phyloP scores from a whole-genome alignment of 75 land plant genomes.

The Isoetes taiwanensis region DNA sequence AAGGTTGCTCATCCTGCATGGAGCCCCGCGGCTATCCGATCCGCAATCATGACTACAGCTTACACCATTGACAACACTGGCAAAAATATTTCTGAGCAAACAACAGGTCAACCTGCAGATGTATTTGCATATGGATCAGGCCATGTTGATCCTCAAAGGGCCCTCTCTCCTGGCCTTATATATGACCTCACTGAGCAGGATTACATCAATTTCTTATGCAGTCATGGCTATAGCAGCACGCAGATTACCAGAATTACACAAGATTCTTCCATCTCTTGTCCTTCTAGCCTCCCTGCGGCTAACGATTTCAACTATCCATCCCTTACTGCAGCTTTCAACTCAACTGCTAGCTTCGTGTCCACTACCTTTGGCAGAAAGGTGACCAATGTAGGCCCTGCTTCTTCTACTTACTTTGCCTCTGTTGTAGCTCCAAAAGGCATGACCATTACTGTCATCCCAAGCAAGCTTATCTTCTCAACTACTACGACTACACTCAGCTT shows the following conservation, averaged over 20 bases:
- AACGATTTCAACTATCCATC: conserved; percentile 78
- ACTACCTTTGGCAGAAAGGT: conserved; percentile 48
- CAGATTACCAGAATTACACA: too few species aligned
- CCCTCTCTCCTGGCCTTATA: background rate
- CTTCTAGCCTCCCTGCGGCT: too few species aligned
- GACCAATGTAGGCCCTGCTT: conserved; percentile 62
- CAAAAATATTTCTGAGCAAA: background rate
- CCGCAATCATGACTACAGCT: conserved; percentile 40
- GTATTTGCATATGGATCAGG: background rate
- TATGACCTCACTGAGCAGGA: background rate
- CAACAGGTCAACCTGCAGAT: background rate
- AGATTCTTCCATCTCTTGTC: too few species aligned
- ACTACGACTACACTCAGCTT: conserved; percentile 37
- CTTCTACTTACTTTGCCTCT: conserved; percentile 30
- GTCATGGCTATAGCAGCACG: background rate
- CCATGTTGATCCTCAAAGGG: background rate
- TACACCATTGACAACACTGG: too few species aligned
- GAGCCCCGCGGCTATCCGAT: too few species aligned
- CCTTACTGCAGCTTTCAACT: conserved; percentile 42
- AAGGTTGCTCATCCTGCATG: conserved; percentile 34
- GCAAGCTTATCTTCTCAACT: conserved; percentile 28
- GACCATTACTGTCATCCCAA: conserved; percentile 42
- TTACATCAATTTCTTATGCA: background rate
- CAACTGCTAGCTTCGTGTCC: conserved; percentile 11
- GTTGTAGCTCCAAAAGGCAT: conserved; percentile 48